These are phyloP conservation scores for Annulohypoxylon stygium DNA, from an alignment of 495 filamentous ascomycete species.

Conservation along the genomic window DNA sequence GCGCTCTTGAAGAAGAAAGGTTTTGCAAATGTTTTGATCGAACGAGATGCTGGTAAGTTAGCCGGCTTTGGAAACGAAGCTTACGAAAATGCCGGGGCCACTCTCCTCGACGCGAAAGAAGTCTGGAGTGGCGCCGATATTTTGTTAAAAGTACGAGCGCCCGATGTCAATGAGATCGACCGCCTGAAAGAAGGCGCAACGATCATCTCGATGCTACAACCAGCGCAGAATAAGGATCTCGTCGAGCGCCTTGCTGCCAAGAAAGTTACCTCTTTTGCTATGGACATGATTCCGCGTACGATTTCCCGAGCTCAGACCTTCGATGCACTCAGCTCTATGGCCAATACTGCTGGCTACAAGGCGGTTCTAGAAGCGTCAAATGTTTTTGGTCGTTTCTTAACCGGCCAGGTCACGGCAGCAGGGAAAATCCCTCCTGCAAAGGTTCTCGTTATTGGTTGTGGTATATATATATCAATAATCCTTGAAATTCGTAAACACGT, in stretches of 20 bases:
- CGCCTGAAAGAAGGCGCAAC: slow-evolving; percentile 72
- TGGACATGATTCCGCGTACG: slow-evolving; percentile 82
- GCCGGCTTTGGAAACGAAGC: slow-evolving; percentile 79
- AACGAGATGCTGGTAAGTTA: slow-evolving; percentile 78
- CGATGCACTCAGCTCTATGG: slow-evolving; percentile 86
- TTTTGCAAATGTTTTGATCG: slow-evolving; percentile 77
- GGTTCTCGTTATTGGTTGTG: slow-evolving; percentile 84
- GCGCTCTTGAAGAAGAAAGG: slow-evolving; percentile 82
- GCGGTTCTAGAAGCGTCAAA: slow-evolving; percentile 86
- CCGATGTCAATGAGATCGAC: slow-evolving; percentile 73
- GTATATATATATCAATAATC: slow-evolving; percentile 52
- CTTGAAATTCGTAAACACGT: no score
- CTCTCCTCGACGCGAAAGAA: slow-evolving; percentile 69
- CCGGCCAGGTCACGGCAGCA: slow-evolving; percentile 85
- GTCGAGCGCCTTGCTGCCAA: slow-evolving; percentile 75
- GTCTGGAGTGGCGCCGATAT: slow-evolving; percentile 80
- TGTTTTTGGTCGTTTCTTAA: slow-evolving; percentile 83
- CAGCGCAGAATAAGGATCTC: slow-evolving; percentile 75
- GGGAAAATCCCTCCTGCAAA: slow-evolving; percentile 87
- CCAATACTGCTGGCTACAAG: slow-evolving; percentile 90
- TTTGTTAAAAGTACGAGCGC: slow-evolving; percentile 81
- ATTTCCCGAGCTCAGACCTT: slow-evolving; percentile 86
- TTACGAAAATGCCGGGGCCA: slow-evolving; percentile 79
- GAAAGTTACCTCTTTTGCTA: slow-evolving; percentile 78
- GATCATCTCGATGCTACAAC: slow-evolving; percentile 81